Evolutionary conservation across 345 rosid genomes (phyloP).

Genomic region (Salix suchowensis): DNA sequence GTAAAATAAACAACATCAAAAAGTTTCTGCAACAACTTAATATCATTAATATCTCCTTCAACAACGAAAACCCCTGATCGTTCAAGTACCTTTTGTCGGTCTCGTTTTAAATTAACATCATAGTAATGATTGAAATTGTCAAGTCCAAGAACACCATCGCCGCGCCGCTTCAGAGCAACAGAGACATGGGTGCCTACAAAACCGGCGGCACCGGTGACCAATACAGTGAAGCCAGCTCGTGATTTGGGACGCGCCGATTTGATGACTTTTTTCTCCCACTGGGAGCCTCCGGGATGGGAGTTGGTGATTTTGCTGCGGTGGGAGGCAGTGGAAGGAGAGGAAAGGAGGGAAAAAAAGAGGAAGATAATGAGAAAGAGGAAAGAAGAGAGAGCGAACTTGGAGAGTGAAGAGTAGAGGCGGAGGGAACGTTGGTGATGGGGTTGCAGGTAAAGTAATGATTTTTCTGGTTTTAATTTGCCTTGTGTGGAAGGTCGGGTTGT

Average conservation of each 20-base stretch:
- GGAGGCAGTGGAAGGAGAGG: no score
- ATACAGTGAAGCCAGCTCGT: conserved; percentile 57
- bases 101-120: conserved; percentile 73
- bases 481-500: conserved; percentile 67
- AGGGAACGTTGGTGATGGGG: no score
- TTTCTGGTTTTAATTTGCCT: conserved; percentile 95
- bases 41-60: conserved; percentile 89
- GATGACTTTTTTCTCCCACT: conserved; percentile 62
- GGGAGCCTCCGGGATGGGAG: no score
- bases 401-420: not conserved
- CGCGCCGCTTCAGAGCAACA: conserved; percentile 70
- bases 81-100: conserved; percentile 76
- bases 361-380: no score
- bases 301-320: no score
- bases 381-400: conserved; percentile 62
- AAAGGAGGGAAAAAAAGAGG: no score
- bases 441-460: conserved; percentile 40
- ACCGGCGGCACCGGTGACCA: conserved; percentile 91
- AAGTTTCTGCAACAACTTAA: conserved; percentile 53
- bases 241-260: conserved; percentile 68
- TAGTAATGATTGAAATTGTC: conserved; percentile 91
- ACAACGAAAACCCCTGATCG: conserved; percentile 73
- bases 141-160: conserved; percentile 80
- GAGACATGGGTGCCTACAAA: conserved; percentile 94
- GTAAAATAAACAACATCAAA: conserved; percentile 74